A percentile compares a stretch with the other conserved stretches of the same genome.
phyloP scores from a whole-genome alignment of 106 monocot species.

The Narthecium ossifragum region DNA sequence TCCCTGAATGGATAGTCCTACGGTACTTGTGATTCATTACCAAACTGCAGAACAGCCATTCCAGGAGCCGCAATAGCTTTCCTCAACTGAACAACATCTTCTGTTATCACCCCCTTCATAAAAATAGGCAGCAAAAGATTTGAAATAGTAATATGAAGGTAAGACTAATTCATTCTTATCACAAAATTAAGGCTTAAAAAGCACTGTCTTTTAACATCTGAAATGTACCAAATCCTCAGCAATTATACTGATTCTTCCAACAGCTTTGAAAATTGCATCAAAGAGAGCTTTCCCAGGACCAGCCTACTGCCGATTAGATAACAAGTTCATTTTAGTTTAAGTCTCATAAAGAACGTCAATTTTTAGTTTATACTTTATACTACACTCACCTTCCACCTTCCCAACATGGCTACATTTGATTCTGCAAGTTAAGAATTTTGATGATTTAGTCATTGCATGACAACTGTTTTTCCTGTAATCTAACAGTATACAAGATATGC shows the following conservation, averaged over 20 bases:
- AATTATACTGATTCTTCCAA: constrained; percentile 76
- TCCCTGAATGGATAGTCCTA: neutral
- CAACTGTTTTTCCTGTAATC: too few species aligned
- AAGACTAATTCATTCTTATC: too few species aligned
- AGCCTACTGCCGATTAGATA: constrained; percentile 67
- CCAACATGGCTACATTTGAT: constrained; percentile 64
- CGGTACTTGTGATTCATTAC: constrained; percentile 24
- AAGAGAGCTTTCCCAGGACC: constrained; percentile 91
- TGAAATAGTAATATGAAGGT: neutral
- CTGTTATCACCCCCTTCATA: constrained; percentile 90
- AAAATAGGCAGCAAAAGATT: neutral
- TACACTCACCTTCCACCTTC: constrained; percentile 79
- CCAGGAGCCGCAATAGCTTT: constrained; percentile 86
- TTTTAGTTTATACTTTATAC: too few species aligned
- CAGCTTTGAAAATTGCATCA: constrained; percentile 82
- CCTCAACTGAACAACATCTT: constrained; percentile 89
- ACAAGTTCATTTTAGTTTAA: too few species aligned
- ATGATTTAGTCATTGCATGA: neutral
- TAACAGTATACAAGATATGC: too few species aligned
- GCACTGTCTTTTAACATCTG: too few species aligned
- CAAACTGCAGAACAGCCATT: constrained; percentile 99
- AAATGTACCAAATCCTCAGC: constrained; percentile 93
- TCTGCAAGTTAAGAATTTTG: constrained; percentile 48
- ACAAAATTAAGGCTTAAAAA: too few species aligned
- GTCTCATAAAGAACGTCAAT: too few species aligned